phyloP scores from a whole-genome alignment of 495 filamentous ascomycete species.

The Cudoniella acicularis region DNA sequence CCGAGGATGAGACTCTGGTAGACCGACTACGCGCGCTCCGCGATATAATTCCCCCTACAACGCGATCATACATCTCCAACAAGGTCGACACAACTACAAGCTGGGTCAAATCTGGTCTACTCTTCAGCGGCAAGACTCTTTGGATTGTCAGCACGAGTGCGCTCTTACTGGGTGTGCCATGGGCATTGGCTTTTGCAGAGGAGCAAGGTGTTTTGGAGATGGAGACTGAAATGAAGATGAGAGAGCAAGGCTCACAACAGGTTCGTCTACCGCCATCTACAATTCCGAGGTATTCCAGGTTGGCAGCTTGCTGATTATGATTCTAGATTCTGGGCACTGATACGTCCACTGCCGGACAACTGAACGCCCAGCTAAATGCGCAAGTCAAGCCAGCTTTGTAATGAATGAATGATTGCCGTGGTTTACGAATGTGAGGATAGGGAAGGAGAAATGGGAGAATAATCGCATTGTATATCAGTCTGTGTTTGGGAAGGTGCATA shows the following conservation, averaged over 20 bases:
- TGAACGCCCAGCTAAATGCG: conserved; percentile 24
- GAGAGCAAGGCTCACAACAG: conserved; percentile 58
- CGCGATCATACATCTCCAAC: conserved; percentile 64
- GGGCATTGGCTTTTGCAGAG: conserved; percentile 86
- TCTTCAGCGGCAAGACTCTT: conserved; percentile 73
- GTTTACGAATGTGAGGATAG: neutral
- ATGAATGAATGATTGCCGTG: conserved; percentile 3
- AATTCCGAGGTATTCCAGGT: too few relatives aligned
- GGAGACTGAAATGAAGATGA: conserved; percentile 95
- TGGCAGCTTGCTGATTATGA: too few relatives aligned
- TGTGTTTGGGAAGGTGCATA: conserved; percentile 19
- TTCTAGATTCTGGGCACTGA: conserved; percentile 18
- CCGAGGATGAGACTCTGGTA: conserved; percentile 56
- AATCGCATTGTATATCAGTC: conserved; percentile 24
- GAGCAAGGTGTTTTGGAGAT: conserved; percentile 94
- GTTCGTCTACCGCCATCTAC: conserved; percentile 15
- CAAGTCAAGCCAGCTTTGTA: conserved; percentile 27
- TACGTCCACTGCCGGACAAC: conserved; percentile 6
- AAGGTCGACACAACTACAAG: conserved; percentile 54
- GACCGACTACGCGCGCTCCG: conserved; percentile 82
- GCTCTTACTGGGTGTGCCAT: conserved; percentile 87
- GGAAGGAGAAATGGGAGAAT: conserved; percentile 4
- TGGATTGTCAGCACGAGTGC: conserved; percentile 86
- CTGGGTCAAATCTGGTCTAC: conserved; percentile 57
- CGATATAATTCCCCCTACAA: conserved; percentile 85